phyloP scores from a whole-genome alignment of 257 asterid genomes.

The Vinca minor region DNA sequence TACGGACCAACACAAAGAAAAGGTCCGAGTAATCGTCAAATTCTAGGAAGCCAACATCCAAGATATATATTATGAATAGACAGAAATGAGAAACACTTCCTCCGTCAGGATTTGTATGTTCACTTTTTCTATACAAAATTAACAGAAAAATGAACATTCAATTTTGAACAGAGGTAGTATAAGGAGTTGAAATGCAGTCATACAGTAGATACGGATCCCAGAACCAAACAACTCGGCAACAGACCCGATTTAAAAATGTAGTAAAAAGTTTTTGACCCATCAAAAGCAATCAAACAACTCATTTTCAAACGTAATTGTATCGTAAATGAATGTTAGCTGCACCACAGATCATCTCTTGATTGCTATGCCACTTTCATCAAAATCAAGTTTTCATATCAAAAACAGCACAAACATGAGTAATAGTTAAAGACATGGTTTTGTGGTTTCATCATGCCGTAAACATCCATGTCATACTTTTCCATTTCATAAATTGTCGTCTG shows the following conservation, averaged over 20 bases:
- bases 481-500: no score
- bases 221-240: not conserved
- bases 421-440: no score
- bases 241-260: no score
- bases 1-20: constrained; percentile 12
- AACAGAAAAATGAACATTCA: no score
- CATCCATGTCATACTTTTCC: not conserved
- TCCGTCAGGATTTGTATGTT: no score
- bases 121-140: no score
- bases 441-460: not conserved
- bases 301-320: not conserved
- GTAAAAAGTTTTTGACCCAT: not conserved
- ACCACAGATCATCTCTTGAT: no score
- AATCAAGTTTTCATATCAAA: no score
- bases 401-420: no score
- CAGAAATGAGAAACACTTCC: not conserved
- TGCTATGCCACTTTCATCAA: no score
- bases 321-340: no score
- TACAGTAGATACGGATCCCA: not conserved
- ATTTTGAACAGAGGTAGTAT: no score
- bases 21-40: not conserved
- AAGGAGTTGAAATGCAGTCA: not conserved
- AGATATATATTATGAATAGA: not conserved
- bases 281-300: not conserved
- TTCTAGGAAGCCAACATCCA: not conserved